phyloP scores from a whole-genome alignment of 2,329 filamentous ascomycete genomes.

The Neophaeococcomyces mojaviensis region DNA sequence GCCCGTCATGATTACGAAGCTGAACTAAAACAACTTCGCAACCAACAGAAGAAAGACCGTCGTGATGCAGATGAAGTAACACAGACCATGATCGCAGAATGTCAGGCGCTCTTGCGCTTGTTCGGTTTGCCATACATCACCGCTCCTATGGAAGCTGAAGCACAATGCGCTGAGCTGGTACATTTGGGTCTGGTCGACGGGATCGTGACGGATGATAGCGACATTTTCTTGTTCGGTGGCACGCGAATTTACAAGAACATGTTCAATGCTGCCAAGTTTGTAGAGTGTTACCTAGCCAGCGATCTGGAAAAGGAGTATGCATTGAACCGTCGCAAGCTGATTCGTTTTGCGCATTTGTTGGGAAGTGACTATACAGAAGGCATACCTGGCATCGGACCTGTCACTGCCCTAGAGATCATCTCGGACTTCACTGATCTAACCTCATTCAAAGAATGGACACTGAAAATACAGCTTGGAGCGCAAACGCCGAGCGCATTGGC shows the following conservation, averaged over 20 bases:
- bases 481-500: slow-evolving; percentile 54
- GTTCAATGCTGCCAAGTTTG: slow-evolving; percentile 97
- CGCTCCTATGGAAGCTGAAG: slow-evolving; percentile 97
- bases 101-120: slow-evolving; percentile 77
- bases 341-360: slow-evolving; percentile 80
- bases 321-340: slow-evolving; percentile 77
- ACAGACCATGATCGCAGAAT: slow-evolving; percentile 91
- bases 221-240: slow-evolving; percentile 93
- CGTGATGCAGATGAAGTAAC: slow-evolving; percentile 95
- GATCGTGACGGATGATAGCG: slow-evolving; percentile 94
- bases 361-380: slow-evolving; percentile 95
- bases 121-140: slow-evolving; percentile 96
- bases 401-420: slow-evolving; percentile 88
- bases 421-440: slow-evolving; percentile 74
- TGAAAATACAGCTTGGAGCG: slow-evolving; percentile 58
- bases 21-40: slow-evolving; percentile 77
- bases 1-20: slow-evolving; percentile 74
- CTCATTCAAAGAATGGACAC: slow-evolving; percentile 86
- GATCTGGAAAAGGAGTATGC: slow-evolving; percentile 88
- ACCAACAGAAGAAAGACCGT: slow-evolving; percentile 93
- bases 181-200: slow-evolving; percentile 82
- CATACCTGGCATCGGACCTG: slow-evolving; percentile 80
- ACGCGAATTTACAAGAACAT: slow-evolving; percentile 98
- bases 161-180: slow-evolving; percentile 91
- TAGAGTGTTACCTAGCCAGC: slow-evolving; percentile 81